A percentile compares a stretch with the other conserved stretches of the same genome.
Evolutionary conservation across 2,329 filamentous ascomycete species (phyloP).

Genomic region (Fusarium tricinctum): DNA sequence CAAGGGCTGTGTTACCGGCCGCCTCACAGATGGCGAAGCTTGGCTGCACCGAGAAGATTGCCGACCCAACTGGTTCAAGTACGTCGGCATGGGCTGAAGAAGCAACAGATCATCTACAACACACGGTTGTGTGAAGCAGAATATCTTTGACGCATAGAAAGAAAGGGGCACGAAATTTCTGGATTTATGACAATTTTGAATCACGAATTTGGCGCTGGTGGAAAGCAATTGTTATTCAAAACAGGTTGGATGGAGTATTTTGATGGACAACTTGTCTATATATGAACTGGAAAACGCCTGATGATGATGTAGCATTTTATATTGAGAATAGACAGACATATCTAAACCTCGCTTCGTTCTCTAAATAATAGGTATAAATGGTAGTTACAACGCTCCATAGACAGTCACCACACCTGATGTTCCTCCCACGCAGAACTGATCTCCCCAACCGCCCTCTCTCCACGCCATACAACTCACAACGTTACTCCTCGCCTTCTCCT

Average conservation of each 20-base stretch:
- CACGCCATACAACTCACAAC: conserved; percentile 74
- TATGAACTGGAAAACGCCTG: conserved; percentile 33
- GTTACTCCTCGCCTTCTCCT: conserved; percentile 70
- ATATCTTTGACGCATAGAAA: conserved; percentile 23
- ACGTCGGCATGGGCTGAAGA: conserved; percentile 80
- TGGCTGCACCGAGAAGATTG: conserved; percentile 94
- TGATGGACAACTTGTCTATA: conserved; percentile 28
- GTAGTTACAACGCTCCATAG: conserved; percentile 62
- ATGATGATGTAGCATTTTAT: conserved; percentile 28
- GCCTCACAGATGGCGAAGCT: conserved; percentile 88
- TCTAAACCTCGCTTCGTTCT: background rate
- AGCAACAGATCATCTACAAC: conserved; percentile 1
- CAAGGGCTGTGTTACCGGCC: conserved; percentile 85
- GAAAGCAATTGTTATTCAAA: conserved; percentile 21
- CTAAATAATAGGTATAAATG: conserved; percentile 12
- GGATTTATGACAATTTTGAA: conserved; percentile 22
- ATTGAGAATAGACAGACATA: conserved; percentile 14
- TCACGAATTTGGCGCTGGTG: conserved; percentile 42
- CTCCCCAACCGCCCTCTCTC: conserved; percentile 72
- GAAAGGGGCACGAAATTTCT: conserved; percentile 22
- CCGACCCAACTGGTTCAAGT: conserved; percentile 97
- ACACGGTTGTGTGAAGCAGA: conserved; percentile 23
- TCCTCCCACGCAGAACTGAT: conserved; percentile 76
- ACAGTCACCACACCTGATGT: conserved; percentile 76
- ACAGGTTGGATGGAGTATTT: conserved; percentile 25